Conservation (phyloP, 208 protist species). For the Leishmania martiniquensis region DNA sequence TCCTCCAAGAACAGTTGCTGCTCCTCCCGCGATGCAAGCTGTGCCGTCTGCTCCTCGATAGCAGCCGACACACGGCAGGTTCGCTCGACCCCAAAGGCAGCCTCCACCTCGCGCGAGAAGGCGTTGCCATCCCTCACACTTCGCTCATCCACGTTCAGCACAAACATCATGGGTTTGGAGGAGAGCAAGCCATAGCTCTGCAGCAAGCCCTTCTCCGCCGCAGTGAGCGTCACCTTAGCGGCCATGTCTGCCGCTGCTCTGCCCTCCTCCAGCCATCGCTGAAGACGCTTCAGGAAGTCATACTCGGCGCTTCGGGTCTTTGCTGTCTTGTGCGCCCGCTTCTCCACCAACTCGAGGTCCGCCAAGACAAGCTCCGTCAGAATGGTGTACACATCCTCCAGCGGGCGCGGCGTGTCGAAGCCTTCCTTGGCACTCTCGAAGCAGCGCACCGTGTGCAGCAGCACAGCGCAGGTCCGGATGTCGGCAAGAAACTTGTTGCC, state of each 20-base stretch:
- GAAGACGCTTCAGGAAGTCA: conserved; percentile 44
- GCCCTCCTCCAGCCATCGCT: conserved; percentile 65
- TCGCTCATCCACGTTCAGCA: conserved; percentile 84
- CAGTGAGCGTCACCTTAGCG: conserved; percentile 11
- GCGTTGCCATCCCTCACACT: conserved; percentile 59
- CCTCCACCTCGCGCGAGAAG: conserved; percentile 57
- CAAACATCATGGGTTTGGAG: conserved; percentile 86
- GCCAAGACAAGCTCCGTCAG: conserved; percentile 81
- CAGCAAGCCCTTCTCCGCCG: conserved; percentile 33
- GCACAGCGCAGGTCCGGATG: conserved; percentile 78
- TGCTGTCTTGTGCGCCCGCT: conserved; percentile 42
- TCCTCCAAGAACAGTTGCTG: conserved; percentile 72
- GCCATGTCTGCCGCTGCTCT: conserved; percentile 45
- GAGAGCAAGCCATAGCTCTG: conserved; percentile 73
- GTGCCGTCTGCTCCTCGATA: conserved; percentile 84
- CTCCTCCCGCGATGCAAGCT: conserved; percentile 68
- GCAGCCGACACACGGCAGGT: conserved; percentile 73
- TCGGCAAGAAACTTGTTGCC: conserved; percentile 90
- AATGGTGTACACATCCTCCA: conserved; percentile 82
- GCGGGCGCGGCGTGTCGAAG: conserved; percentile 75
- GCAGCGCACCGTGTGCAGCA: conserved; percentile 91
- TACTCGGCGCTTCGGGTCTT: conserved; percentile 49
- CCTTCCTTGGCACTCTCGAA: conserved; percentile 85
- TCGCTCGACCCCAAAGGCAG: conserved; percentile 51
- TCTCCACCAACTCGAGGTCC: conserved; percentile 84